Conservation (phyloP, 345 rosid genomes). For the Carallia brachiata region DNA sequence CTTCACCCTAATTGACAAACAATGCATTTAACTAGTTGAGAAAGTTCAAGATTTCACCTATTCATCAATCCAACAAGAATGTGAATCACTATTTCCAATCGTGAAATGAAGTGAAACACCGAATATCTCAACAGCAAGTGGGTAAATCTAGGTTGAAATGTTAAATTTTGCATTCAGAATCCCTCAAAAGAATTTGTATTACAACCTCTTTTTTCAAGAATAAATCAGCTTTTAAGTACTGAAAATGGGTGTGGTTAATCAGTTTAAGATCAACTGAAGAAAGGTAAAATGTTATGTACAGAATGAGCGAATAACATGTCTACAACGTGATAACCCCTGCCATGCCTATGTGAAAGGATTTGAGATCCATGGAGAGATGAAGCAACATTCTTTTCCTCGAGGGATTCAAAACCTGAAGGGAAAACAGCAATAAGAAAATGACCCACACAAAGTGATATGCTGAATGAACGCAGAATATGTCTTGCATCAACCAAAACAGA, state of each 20-base stretch:
- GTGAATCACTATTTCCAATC: no score
- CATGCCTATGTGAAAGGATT: constrained; percentile 8
- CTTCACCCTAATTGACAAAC: no score
- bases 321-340: not conserved
- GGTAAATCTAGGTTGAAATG: no score
- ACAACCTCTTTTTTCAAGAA: not conserved
- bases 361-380: constrained; percentile 3
- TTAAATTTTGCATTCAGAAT: not conserved
- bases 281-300: constrained; percentile 17
- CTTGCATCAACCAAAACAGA: not conserved
- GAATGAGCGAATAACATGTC: constrained; percentile 5
- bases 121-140: no score
- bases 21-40: no score
- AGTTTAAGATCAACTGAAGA: not conserved
- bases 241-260: not conserved
- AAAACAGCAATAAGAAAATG: not conserved
- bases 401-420: constrained; percentile 4
- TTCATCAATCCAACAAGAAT: no score
- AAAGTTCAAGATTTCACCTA: no score
- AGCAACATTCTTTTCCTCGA: constrained; percentile 9
- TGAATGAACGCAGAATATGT: not conserved
- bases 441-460: not conserved
- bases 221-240: no score
- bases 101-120: no score
- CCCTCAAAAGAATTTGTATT: not conserved